Conservation (phyloP, 23 red algal genomes). For the Gracilaria domingensis region DNA sequence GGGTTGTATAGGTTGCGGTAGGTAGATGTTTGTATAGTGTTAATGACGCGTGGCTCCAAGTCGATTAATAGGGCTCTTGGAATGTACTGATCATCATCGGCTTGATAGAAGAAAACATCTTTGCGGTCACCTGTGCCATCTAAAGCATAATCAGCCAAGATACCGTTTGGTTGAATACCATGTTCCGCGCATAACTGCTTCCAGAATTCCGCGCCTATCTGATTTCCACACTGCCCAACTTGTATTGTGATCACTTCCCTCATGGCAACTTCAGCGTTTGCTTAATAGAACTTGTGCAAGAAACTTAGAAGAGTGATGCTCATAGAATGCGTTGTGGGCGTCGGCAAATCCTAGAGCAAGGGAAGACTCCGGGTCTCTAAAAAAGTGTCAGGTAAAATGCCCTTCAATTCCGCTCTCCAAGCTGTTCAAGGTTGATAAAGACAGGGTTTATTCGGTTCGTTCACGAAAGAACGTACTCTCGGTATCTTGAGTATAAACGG, state of each 20-base stretch:
- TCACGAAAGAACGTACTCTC: not conserved
- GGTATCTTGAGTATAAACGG: not conserved
- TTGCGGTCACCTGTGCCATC: conserved; percentile 90
- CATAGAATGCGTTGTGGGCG: not conserved
- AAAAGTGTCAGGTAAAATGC: not conserved
- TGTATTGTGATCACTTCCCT: conserved; percentile 97
- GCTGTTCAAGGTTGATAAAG: not conserved
- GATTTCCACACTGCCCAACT: conserved; percentile 98
- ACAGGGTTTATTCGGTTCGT: not conserved
- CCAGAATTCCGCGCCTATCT: conserved; percentile 99
- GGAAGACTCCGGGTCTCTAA: not conserved
- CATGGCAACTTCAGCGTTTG: conserved; percentile 39
- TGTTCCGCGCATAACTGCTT: conserved; percentile 98
- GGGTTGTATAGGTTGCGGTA: conserved; percentile 95
- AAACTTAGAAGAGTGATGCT: not conserved
- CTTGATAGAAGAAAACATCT: conserved; percentile 99
- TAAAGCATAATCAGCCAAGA: conserved; percentile 77
- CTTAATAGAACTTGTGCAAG: not conserved
- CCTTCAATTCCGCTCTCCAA: not conserved
- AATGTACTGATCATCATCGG: conserved; percentile 96
- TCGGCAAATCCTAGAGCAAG: not conserved
- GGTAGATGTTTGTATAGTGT: conserved; percentile 63
- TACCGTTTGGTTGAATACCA: conserved; percentile 90
- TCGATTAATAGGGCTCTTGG: conserved; percentile 97
- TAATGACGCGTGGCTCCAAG: conserved; percentile 96